Percentiles rank a stretch among this genome's conserved stretches.
phyloP scores from a whole-genome alignment of 768 basidiomycete species.

The Crepidotus variabilis region DNA sequence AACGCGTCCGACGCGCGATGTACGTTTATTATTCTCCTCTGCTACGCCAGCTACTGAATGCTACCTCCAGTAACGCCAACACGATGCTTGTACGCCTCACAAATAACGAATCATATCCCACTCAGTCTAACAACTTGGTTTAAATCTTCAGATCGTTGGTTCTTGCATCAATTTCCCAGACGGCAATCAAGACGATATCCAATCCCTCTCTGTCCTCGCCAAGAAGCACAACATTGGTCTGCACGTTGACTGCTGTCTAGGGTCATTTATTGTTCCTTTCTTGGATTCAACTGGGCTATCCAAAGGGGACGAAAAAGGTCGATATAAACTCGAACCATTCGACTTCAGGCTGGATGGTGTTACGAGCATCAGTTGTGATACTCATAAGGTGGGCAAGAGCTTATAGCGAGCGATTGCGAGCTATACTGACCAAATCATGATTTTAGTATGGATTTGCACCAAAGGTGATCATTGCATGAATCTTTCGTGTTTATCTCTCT shows the following conservation, averaged over 20 bases:
- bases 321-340: slow-evolving; percentile 64
- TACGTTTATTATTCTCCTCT: slow-evolving; percentile 34
- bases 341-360: slow-evolving; percentile 92
- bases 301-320: slow-evolving; percentile 45
- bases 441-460: slow-evolving; percentile 88
- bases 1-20: slow-evolving; percentile 83
- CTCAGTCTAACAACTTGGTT: slow-evolving; percentile 1
- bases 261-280: slow-evolving; percentile 92
- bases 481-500: slow-evolving; percentile 1
- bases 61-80: slow-evolving; percentile 62
- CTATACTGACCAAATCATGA: slow-evolving; percentile 7
- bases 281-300: slow-evolving; percentile 76
- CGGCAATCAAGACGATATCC: slow-evolving; percentile 84
- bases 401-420: not conserved
- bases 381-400: slow-evolving; percentile 67
- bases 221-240: slow-evolving; percentile 72
- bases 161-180: slow-evolving; percentile 86
- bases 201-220: slow-evolving; percentile 73
- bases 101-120: not conserved
- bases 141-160: slow-evolving; percentile 61
- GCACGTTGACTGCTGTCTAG: slow-evolving; percentile 94
- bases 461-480: slow-evolving; percentile 47
- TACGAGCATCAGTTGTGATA: slow-evolving; percentile 93
- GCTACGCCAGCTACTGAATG: slow-evolving; percentile 5
- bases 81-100: slow-evolving; percentile 69